phyloP scores from a whole-genome alignment of 176 grass and related monocot genomes.

The Chrysopogon serrulatus region DNA sequence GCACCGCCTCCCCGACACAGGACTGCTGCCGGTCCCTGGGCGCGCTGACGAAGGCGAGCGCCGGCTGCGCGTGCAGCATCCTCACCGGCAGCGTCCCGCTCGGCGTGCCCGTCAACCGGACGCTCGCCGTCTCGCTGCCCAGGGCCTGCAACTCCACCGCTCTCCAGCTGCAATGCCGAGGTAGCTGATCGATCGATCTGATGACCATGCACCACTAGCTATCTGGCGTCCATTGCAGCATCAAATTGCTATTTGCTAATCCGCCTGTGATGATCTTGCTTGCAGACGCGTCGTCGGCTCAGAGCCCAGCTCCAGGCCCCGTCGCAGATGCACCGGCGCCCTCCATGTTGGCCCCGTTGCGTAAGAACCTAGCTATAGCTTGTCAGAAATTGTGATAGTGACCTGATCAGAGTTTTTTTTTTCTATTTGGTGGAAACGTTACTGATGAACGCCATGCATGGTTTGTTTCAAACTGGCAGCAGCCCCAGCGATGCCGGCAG shows the following conservation, averaged over 20 bases:
- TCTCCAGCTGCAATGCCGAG: slow-evolving; percentile 62
- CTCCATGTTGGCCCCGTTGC: slow-evolving; percentile 11
- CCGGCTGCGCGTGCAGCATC: slow-evolving; percentile 67
- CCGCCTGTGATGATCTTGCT: background rate
- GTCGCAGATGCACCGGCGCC: slow-evolving; percentile 42
- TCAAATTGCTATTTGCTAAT: background rate
- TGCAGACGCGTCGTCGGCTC: slow-evolving; percentile 47
- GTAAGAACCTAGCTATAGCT: slow-evolving; percentile 32
- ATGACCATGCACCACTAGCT: background rate
- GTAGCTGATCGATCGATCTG: background rate
- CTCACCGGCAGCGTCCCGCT: slow-evolving; percentile 82
- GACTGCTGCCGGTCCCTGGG: slow-evolving; percentile 64
- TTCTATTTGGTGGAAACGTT: background rate
- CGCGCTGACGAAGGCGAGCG: slow-evolving; percentile 30
- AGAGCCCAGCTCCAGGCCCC: slow-evolving; percentile 54
- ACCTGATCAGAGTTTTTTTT: background rate
- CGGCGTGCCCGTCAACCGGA: slow-evolving; percentile 73
- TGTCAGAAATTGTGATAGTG: background rate
- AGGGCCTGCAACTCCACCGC: slow-evolving; percentile 44
- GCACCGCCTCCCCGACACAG: slow-evolving; percentile 50
- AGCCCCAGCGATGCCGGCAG: slow-evolving; percentile 16
- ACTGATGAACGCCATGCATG: background rate
- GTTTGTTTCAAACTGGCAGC: background rate
- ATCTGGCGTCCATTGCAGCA: background rate
- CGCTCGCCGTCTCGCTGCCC: slow-evolving; percentile 64